Conservation (phyloP, 2,329 filamentous ascomycete genomes). For the Lachnellula suecica region DNA sequence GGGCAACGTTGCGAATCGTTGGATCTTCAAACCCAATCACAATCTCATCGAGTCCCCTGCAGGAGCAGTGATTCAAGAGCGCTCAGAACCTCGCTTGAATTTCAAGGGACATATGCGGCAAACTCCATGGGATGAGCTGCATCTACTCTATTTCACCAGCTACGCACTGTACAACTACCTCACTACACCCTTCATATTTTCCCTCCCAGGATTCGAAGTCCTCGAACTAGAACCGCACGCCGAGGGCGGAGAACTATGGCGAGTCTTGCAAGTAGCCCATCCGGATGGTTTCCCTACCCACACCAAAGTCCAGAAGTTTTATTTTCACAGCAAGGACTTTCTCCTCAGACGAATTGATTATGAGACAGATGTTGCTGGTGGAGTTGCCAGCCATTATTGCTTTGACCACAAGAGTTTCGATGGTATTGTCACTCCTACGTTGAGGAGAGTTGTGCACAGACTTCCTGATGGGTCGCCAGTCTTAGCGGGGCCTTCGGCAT, state of each 20-base stretch:
- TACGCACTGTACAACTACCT: not conserved
- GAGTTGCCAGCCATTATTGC: not conserved
- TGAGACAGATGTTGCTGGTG: not conserved
- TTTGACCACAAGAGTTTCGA: not conserved
- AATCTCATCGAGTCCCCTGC: not conserved
- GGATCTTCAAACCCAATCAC: not conserved
- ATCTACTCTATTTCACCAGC: not conserved
- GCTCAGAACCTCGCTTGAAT: not conserved
- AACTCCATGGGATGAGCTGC: not conserved
- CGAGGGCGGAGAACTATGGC: not conserved
- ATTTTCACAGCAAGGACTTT: not conserved
- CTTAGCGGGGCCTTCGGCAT: not conserved
- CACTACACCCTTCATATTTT: not conserved
- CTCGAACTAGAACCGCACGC: not conserved
- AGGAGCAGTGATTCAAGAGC: not conserved
- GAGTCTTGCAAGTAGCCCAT: not conserved
- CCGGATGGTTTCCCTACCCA: not conserved
- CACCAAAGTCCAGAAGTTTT: not conserved
- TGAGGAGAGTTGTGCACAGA: not conserved
- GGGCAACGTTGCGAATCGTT: not conserved
- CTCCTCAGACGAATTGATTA: not conserved
- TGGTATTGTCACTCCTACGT: not conserved
- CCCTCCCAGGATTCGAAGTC: not conserved
- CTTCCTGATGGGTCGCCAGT: not conserved
- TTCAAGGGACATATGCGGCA: not conserved